Percentiles rank a stretch among this genome's conserved stretches.
Conservation (phyloP, 1,139 yeast genomes). For the Yamadazyma blattariae region DNA sequence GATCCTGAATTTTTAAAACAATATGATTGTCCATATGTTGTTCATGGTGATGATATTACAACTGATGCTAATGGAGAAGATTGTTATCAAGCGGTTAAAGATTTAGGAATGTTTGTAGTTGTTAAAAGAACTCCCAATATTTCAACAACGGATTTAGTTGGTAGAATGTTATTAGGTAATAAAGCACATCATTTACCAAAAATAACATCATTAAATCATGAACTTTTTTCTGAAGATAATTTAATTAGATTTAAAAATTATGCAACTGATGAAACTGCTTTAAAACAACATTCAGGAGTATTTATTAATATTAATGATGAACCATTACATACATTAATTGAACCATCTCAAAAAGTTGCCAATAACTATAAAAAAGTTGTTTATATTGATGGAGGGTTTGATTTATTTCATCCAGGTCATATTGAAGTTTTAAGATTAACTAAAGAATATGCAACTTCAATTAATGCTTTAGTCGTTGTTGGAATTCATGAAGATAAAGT, state of each 20-base stretch:
- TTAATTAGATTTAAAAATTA: constrained; percentile 46
- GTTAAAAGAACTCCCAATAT: constrained; percentile 94
- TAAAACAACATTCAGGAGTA: constrained; percentile 59
- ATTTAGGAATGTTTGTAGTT: constrained; percentile 79
- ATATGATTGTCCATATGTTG: constrained; percentile 79
- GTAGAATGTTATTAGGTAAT: constrained; percentile 72
- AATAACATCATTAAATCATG: constrained; percentile 27
- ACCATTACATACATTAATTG: constrained; percentile 30
- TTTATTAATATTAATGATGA: constrained; percentile 32
- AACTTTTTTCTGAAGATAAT: constrained; percentile 32
- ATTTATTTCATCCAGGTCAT: constrained; percentile 91
- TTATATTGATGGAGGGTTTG: constrained; percentile 86
- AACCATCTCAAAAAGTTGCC: constrained; percentile 23
- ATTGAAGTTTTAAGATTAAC: constrained; percentile 62
- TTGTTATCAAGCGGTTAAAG: constrained; percentile 82
- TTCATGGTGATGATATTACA: constrained; percentile 97
- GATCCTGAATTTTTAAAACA: constrained; percentile 76
- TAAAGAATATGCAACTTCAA: constrained; percentile 33
- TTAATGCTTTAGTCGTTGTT: constrained; percentile 51
- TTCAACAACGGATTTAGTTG: constrained; percentile 91
- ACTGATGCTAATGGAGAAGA: constrained; percentile 95
- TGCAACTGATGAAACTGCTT: constrained; percentile 69
- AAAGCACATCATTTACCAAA: constrained; percentile 55
- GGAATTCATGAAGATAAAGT: constrained; percentile 68
- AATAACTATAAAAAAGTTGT: constrained; percentile 31